These are phyloP conservation scores for Hypoxylon sp. DNA, from an alignment of 2,329 filamentous ascomycete species.

Conservation along the genomic window DNA sequence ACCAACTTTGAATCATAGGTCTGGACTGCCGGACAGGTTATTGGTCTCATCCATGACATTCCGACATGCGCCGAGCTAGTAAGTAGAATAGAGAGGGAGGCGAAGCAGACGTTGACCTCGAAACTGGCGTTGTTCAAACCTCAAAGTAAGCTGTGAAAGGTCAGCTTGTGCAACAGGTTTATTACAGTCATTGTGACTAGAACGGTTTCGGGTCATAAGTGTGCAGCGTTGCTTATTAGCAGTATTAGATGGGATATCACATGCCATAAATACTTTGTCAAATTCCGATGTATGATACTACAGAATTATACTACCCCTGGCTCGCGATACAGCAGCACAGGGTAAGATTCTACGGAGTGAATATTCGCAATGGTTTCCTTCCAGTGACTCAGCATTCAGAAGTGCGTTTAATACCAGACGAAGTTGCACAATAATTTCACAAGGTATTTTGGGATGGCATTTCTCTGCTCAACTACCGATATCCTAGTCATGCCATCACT, in stretches of 20 bases:
- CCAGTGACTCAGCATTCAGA: neutral
- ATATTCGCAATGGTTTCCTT: neutral
- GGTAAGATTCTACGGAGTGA: neutral
- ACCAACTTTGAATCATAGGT: slow-evolving; percentile 67
- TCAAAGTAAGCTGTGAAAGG: slow-evolving; percentile 69
- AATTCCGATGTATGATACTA: slow-evolving; percentile 9
- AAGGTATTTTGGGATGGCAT: neutral
- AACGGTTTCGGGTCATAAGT: neutral
- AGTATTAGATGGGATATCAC: slow-evolving; percentile 10
- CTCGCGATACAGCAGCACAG: neutral
- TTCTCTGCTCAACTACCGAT: slow-evolving; percentile 1
- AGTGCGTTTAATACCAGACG: neutral
- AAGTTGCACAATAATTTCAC: too few relatives aligned
- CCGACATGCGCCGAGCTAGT: slow-evolving; percentile 79
- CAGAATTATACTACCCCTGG: neutral
- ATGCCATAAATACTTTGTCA: neutral
- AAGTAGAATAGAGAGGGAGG: slow-evolving; percentile 81
- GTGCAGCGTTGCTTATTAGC: slow-evolving; percentile 6
- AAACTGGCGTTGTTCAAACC: slow-evolving; percentile 68
- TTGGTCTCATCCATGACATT: slow-evolving; percentile 87
- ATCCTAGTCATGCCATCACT: slow-evolving; percentile 7
- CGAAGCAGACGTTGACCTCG: slow-evolving; percentile 73
- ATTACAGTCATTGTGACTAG: slow-evolving; percentile 12
- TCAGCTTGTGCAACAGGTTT: slow-evolving; percentile 13
- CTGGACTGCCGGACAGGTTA: slow-evolving; percentile 97